These are phyloP conservation scores for Eleusine coracana DNA, from an alignment of 176 grass and related monocot species.

Conservation along the genomic window DNA sequence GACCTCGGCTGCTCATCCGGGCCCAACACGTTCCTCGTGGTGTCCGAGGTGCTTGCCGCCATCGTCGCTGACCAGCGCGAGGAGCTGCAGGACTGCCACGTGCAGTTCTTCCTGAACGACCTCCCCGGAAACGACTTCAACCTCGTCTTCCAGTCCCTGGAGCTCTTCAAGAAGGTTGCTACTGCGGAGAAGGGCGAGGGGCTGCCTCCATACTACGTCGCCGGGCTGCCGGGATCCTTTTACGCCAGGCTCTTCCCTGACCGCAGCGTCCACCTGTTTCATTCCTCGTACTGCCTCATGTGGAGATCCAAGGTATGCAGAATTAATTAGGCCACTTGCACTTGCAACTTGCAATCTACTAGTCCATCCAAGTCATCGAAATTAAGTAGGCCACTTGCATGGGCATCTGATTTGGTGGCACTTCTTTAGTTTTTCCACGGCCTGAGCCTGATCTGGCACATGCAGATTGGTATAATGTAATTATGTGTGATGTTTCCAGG, in stretches of 20 bases:
- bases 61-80: background rate
- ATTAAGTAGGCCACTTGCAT: no score
- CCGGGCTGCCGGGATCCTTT: constrained; percentile 62
- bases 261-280: constrained; percentile 59
- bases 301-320: constrained; percentile 62
- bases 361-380: background rate
- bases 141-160: constrained; percentile 52
- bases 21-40: constrained; percentile 55
- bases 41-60: constrained; percentile 47
- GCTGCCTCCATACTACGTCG: constrained; percentile 48
- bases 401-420: no score
- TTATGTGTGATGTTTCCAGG: background rate
- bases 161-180: background rate
- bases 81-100: background rate
- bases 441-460: no score
- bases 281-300: constrained; percentile 68
- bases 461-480: background rate
- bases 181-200: background rate
- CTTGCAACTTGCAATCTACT: no score
- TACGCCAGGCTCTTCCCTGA: constrained; percentile 62
- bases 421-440: no score
- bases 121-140: constrained; percentile 76
- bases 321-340: background rate
- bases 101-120: constrained; percentile 81
- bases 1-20: constrained; percentile 81